These are phyloP conservation scores for Verticillium nubilum DNA, from an alignment of 2,329 filamentous ascomycete species.

Conservation along the genomic window DNA sequence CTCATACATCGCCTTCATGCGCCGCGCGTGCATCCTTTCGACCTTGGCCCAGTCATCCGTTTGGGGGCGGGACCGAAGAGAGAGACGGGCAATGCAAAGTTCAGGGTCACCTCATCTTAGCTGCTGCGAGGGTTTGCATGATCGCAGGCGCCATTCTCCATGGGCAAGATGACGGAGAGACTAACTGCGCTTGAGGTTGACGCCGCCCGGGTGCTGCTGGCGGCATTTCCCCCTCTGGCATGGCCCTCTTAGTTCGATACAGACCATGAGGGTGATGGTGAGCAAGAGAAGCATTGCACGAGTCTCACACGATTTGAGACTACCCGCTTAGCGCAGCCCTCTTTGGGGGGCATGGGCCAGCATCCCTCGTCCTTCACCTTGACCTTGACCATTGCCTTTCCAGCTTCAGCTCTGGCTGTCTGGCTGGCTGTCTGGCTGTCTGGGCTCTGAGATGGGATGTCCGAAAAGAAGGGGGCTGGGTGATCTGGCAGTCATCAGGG, in stretches of 20 bases:
- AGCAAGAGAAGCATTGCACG: background rate
- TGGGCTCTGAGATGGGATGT: no score
- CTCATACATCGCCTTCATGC: background rate
- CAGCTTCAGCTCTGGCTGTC: background rate
- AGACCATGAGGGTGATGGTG: no score
- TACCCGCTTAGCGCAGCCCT: background rate
- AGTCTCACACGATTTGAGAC: background rate
- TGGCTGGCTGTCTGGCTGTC: no score
- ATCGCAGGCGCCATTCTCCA: background rate
- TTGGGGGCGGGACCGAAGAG: background rate
- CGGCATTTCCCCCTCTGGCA: background rate
- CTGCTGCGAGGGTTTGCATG: background rate
- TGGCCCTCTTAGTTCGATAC: background rate
- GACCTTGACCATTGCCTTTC: background rate
- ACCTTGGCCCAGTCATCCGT: background rate
- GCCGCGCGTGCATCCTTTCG: background rate
- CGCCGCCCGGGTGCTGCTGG: background rate
- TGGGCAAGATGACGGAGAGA: background rate
- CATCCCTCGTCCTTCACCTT: background rate
- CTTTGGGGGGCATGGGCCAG: background rate
- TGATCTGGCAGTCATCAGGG: background rate
- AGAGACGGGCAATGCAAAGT: background rate
- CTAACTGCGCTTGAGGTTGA: background rate
- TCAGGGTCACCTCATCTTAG: background rate
- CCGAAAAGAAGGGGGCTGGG: conserved; percentile 2